A percentile compares a stretch with the other conserved stretches of the same genome.
Evolutionary conservation across 2,329 filamentous ascomycete species (phyloP).

Genomic region (Stachybotrys echinatus): DNA sequence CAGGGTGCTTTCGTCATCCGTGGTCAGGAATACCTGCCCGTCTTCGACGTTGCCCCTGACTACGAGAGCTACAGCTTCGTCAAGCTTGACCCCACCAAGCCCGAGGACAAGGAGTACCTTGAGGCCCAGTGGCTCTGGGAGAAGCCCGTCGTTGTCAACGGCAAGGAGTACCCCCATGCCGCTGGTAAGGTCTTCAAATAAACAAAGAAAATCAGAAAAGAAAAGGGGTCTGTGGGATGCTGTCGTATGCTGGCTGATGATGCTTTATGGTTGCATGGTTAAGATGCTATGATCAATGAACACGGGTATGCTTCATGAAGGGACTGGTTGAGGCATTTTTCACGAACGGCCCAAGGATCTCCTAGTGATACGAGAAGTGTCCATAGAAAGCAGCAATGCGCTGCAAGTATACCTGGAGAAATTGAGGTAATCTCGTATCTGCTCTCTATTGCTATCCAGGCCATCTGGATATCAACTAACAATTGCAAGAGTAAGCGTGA

Average conservation of each 20-base stretch:
- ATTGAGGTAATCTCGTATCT: background rate
- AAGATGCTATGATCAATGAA: slow-evolving; percentile 22
- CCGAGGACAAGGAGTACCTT: slow-evolving; percentile 80
- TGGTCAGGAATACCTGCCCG: slow-evolving; percentile 77
- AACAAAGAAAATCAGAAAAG: slow-evolving; percentile 21
- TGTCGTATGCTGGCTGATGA: slow-evolving; percentile 19
- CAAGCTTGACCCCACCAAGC: slow-evolving; percentile 88
- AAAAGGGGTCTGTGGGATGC: background rate
- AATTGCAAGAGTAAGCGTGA: background rate
- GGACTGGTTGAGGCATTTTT: slow-evolving; percentile 15
- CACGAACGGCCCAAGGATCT: slow-evolving; percentile 10
- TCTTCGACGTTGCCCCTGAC: slow-evolving; percentile 96
- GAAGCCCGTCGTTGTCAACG: slow-evolving; percentile 70
- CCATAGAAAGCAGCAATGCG: background rate
- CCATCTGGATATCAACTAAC: background rate
- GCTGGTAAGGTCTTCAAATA: slow-evolving; percentile 99
- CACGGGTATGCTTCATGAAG: slow-evolving; percentile 16
- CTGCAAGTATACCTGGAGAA: background rate
- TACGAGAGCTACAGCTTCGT: slow-evolving; percentile 94
- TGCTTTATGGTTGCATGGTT: slow-evolving; percentile 25
- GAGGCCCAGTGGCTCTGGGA: slow-evolving; percentile 91
- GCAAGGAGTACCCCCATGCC: slow-evolving; percentile 84
- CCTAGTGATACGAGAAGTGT: slow-evolving; percentile 6
- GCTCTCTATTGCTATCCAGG: background rate
- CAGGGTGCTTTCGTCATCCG: slow-evolving; percentile 92